Evolutionary conservation across 192 early-diverging fungal species (phyloP).

Genomic region (Phlyctochytrium planicorne): DNA sequence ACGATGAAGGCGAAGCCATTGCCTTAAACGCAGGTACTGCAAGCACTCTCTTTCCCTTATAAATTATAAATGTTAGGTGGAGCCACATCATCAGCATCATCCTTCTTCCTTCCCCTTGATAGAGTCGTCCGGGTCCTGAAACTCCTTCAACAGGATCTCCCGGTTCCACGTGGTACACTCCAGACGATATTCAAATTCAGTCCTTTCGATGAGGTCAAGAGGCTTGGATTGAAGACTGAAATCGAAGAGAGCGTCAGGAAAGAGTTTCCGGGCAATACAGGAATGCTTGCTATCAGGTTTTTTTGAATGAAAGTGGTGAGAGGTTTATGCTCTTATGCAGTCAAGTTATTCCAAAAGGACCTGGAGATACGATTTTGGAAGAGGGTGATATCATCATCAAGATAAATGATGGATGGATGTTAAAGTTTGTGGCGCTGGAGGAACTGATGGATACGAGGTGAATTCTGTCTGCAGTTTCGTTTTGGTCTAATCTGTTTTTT

Average conservation of each 20-base stretch:
- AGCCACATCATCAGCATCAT: conserved; percentile 65
- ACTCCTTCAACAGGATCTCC: conserved; percentile 23
- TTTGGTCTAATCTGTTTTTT: not conserved
- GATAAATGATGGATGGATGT: conserved; percentile 55
- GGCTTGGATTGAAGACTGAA: conserved; percentile 61
- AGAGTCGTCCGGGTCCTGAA: conserved; percentile 41
- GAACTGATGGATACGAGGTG: conserved; percentile 57
- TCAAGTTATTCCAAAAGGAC: conserved; percentile 57
- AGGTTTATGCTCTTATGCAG: conserved; percentile 17
- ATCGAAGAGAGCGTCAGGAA: conserved; percentile 60
- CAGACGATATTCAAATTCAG: conserved; percentile 43
- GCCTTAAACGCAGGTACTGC: conserved; percentile 67
- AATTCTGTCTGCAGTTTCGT: conserved; percentile 27
- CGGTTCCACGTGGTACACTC: conserved; percentile 41
- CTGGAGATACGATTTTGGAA: conserved; percentile 61
- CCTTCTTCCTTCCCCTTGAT: conserved; percentile 81
- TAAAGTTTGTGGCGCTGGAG: conserved; percentile 71
- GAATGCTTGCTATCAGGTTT: conserved; percentile 64
- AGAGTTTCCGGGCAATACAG: conserved; percentile 63
- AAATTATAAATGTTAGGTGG: conserved; percentile 33
- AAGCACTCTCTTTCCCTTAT: not conserved
- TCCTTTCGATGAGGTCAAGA: conserved; percentile 52
- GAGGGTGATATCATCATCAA: conserved; percentile 41
- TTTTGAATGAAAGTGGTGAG: not conserved
- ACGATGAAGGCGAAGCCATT: conserved; percentile 78